Evolutionary conservation across 2,329 filamentous ascomycete genomes (phyloP).

Genomic region (Ophiostoma pallidulum): DNA sequence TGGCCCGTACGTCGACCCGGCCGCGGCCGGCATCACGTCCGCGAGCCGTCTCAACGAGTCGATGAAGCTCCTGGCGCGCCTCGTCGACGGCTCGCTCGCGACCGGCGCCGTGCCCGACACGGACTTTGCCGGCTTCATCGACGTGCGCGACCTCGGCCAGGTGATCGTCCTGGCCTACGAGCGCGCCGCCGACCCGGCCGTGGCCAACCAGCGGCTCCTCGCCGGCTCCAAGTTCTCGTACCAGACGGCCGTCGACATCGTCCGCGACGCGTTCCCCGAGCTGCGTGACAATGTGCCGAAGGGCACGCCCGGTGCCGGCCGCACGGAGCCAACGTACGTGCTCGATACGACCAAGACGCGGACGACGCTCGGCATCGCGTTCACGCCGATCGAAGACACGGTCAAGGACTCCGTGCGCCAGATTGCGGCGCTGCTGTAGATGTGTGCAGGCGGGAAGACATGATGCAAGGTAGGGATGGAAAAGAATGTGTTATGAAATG

Average conservation of each 20-base stretch:
- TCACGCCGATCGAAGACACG: conserved; percentile 12
- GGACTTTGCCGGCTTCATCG: conserved; percentile 12
- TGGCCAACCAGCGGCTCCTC: conserved; percentile 15
- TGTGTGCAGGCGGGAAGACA: too few species aligned
- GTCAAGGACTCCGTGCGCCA: conserved; percentile 14
- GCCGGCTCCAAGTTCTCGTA: conserved; percentile 18
- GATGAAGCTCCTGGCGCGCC: conserved; percentile 3
- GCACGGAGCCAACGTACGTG: conserved; percentile 8
- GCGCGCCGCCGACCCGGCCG: not conserved
- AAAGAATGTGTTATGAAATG: too few species aligned
- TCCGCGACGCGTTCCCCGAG: conserved; percentile 15
- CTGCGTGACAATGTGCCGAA: conserved; percentile 10
- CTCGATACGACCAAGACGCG: conserved; percentile 17
- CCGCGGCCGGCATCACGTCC: not conserved
- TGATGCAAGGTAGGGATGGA: too few species aligned
- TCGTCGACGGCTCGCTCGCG: conserved; percentile 6
- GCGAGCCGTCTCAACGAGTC: conserved; percentile 11
- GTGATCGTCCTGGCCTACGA: conserved; percentile 2
- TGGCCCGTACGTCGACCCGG: conserved; percentile 9
- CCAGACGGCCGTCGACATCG: conserved; percentile 17
- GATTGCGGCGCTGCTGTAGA: too few species aligned
- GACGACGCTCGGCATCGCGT: conserved; percentile 13
- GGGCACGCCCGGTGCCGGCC: too few species aligned
- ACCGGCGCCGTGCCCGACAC: not conserved
- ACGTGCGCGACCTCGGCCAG: conserved; percentile 11